These are phyloP conservation scores for Cytospora chrysosperma DNA, from an alignment of 2,329 filamentous ascomycete genomes.

Conservation along the genomic window DNA sequence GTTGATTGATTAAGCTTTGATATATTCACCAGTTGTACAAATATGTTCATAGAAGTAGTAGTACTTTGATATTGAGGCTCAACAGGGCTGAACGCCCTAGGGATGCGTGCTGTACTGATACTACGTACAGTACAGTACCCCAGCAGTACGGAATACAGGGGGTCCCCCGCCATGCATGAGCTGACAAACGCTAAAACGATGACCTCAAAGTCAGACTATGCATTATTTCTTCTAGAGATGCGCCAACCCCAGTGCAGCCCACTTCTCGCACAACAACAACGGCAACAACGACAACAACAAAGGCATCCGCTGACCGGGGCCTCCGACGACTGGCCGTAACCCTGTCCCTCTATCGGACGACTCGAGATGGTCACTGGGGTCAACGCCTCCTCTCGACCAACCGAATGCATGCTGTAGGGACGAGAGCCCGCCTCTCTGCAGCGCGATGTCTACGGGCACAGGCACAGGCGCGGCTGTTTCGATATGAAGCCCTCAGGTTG, in stretches of 20 bases:
- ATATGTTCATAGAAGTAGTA: no score
- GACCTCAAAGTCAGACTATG: not conserved
- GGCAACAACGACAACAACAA: not conserved
- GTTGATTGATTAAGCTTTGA: no score
- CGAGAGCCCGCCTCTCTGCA: constrained; percentile 20
- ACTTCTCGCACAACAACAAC: not conserved
- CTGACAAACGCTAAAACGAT: constrained; percentile 5
- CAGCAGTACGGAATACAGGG: not conserved
- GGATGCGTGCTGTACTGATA: no score
- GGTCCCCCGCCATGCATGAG: constrained; percentile 6
- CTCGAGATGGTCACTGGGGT: constrained; percentile 24
- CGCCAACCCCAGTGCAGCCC: not conserved
- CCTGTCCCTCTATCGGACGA: constrained; percentile 7
- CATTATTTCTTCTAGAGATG: not conserved
- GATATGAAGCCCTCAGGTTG: not conserved
- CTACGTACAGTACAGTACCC: no score
- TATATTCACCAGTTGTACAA: no score
- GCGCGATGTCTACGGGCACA: constrained; percentile 21
- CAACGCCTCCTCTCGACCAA: constrained; percentile 11
- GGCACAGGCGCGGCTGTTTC: constrained; percentile 2
- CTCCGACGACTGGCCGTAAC: not conserved
- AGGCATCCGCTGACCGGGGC: constrained; percentile 4
- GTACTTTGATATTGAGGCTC: not conserved
- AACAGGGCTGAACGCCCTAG: not conserved
- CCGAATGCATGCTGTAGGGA: constrained; percentile 25